phyloP scores from a whole-genome alignment of 148 eudicot species.

The Arbutus unedo region DNA sequence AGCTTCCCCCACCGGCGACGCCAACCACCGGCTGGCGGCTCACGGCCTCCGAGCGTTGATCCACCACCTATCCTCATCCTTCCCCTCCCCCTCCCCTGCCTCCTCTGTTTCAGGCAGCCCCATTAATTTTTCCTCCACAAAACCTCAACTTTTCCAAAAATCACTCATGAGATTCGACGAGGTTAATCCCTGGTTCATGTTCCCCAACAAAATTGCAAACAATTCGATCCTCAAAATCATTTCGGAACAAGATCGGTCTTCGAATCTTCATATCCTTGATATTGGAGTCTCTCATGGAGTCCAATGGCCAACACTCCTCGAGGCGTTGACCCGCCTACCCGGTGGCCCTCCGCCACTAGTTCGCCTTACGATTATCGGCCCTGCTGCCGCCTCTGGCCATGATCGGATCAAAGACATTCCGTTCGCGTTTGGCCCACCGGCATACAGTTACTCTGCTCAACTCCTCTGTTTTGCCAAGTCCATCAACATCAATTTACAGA shows the following conservation, averaged over 20 bases:
- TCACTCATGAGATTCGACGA: constrained; percentile 43
- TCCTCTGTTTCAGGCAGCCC: constrained; percentile 13
- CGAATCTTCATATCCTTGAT: constrained; percentile 45
- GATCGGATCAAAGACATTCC: constrained; percentile 27
- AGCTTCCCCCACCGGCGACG: constrained; percentile 41
- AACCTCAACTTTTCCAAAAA: constrained; percentile 31
- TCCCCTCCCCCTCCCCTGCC: neutral
- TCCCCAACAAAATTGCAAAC: constrained; percentile 52
- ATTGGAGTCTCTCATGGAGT: constrained; percentile 57
- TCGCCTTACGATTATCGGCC: constrained; percentile 39
- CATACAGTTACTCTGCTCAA: constrained; percentile 29
- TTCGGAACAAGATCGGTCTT: constrained; percentile 18
- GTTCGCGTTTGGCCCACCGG: constrained; percentile 37
- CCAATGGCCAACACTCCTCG: constrained; percentile 55
- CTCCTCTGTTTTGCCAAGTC: constrained; percentile 38
- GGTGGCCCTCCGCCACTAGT: constrained; percentile 53
- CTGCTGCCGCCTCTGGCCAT: constrained; percentile 9
- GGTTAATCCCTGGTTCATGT: constrained; percentile 49
- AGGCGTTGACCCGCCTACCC: constrained; percentile 35
- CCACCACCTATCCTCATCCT: constrained; percentile 31
- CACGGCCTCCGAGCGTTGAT: constrained; percentile 43
- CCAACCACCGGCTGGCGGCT: constrained; percentile 44
- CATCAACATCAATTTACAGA: constrained; percentile 39
- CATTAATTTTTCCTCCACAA: constrained; percentile 32
- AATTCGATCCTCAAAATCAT: constrained; percentile 44